Conservation (phyloP, 805 yeast species). For the Maudiozyma saulgeensis region DNA sequence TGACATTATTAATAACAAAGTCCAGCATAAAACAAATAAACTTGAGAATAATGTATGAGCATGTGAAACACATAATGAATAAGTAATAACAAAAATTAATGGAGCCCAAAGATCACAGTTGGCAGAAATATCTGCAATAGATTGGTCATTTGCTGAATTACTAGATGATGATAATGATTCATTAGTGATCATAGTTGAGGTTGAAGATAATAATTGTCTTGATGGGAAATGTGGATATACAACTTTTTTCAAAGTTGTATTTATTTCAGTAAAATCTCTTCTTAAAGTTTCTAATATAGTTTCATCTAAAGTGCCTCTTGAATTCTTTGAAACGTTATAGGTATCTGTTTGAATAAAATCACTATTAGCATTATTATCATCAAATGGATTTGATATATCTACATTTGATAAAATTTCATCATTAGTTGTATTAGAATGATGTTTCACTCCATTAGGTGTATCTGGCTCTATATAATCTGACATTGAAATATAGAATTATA, state of each 20-base stretch:
- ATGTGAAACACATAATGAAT: slow-evolving; percentile 26
- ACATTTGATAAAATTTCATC: neutral
- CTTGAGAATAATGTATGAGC: slow-evolving; percentile 25
- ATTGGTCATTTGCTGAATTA: neutral
- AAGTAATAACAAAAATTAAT: slow-evolving; percentile 22
- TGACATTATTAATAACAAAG: slow-evolving; percentile 19
- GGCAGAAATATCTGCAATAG: slow-evolving; percentile 7
- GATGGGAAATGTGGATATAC: slow-evolving; percentile 27
- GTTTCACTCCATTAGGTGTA: neutral
- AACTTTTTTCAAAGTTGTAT: slow-evolving; percentile 24
- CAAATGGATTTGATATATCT: slow-evolving; percentile 3
- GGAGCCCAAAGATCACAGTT: slow-evolving; percentile 32
- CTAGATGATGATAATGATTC: neutral
- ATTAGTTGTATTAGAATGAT: neutral
- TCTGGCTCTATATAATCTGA: slow-evolving; percentile 23
- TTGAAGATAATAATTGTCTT: slow-evolving; percentile 4
- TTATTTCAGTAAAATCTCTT: slow-evolving; percentile 25
- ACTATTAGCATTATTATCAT: neutral
- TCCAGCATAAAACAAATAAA: slow-evolving; percentile 26
- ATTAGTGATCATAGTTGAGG: neutral
- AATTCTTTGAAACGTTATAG: neutral
- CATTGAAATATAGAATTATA: slow-evolving; percentile 6
- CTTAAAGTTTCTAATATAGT: slow-evolving; percentile 20
- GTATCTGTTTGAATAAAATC: neutral
- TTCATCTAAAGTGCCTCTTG: slow-evolving; percentile 30